Evolutionary conservation across 2,329 filamentous ascomycete genomes (phyloP).

Genomic region (Hypomyces perniciosus): DNA sequence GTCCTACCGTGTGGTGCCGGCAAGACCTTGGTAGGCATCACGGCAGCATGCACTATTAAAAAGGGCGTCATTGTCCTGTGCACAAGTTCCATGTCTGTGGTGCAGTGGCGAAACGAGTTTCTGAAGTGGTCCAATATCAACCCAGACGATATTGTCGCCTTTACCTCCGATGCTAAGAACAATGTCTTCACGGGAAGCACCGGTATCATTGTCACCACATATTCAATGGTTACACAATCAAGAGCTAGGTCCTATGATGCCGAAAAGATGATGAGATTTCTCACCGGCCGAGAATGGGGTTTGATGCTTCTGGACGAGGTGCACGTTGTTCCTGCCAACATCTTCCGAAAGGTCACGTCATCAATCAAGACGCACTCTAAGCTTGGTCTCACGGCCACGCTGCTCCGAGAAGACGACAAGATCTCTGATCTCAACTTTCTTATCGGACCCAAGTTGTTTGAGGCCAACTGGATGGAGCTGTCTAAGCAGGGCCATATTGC

Average conservation of each 20-base stretch:
- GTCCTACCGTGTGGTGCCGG: constrained; percentile 94
- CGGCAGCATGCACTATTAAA: constrained; percentile 94
- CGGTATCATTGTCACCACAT: constrained; percentile 94
- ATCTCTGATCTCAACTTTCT: constrained; percentile 96
- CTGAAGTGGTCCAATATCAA: constrained; percentile 96
- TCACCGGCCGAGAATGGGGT: constrained; percentile 87
- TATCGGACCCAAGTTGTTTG: constrained; percentile 94
- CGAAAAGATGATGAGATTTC: constrained; percentile 95
- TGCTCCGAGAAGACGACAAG: constrained; percentile 95
- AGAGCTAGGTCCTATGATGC: constrained; percentile 85
- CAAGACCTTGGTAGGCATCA: constrained; percentile 97
- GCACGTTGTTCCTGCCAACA: constrained; percentile 93
- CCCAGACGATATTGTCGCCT: constrained; percentile 86
- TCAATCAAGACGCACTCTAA: constrained; percentile 94
- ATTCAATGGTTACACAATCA: constrained; percentile 96
- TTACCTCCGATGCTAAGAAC: constrained; percentile 89
- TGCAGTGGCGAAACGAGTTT: constrained; percentile 95
- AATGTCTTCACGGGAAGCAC: constrained; percentile 75
- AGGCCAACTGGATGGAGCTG: constrained; percentile 99
- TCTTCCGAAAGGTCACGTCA: constrained; percentile 90
- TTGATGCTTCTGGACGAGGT: constrained; percentile 96
- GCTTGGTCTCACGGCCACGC: constrained; percentile 85
- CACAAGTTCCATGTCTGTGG: constrained; percentile 95
- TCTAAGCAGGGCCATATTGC: constrained; percentile 96
- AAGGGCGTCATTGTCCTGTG: constrained; percentile 94